phyloP scores from a whole-genome alignment of 352 stramenopile genomes.

The Globisporangium sylvaticum region DNA sequence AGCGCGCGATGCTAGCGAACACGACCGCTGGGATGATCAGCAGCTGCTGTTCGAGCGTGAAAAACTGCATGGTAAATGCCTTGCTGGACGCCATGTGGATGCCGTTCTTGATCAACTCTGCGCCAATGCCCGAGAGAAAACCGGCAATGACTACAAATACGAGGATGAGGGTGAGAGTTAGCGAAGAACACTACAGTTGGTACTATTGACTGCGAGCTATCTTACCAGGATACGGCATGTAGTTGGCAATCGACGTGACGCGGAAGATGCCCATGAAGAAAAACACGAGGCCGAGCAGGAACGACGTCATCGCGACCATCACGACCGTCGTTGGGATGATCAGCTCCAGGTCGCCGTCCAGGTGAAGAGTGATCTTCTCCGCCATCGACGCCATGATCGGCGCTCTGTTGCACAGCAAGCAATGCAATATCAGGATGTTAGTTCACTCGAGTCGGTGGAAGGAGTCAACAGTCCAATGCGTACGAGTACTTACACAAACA shows the following conservation, averaged over 20 bases:
- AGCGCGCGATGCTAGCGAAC: slow-evolving; percentile 50
- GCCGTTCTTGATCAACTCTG: slow-evolving; percentile 73
- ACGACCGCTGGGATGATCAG: slow-evolving; percentile 53
- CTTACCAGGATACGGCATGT: slow-evolving; percentile 73
- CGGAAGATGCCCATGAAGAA: slow-evolving; percentile 65
- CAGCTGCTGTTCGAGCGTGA: slow-evolving; percentile 49
- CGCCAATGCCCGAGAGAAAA: slow-evolving; percentile 77
- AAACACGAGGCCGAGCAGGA: slow-evolving; percentile 58
- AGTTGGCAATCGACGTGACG: slow-evolving; percentile 78
- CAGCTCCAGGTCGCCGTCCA: slow-evolving; percentile 55
- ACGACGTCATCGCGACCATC: slow-evolving; percentile 67
- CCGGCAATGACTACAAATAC: slow-evolving; percentile 56
- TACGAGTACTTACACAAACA: slow-evolving; percentile 55
- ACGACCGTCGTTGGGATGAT: slow-evolving; percentile 69
- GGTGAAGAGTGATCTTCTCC: slow-evolving; percentile 50
- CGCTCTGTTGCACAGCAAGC: slow-evolving; percentile 22
- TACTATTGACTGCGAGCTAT: neutral
- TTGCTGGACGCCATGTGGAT: slow-evolving; percentile 74
- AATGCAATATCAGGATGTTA: no score
- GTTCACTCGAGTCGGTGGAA: no score
- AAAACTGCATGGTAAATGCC: slow-evolving; percentile 46
- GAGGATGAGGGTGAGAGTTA: no score
- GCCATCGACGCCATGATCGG: slow-evolving; percentile 77
- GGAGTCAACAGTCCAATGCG: no score
- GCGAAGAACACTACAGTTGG: no score